A percentile compares a stretch with the other conserved stretches of the same genome.
phyloP scores from a whole-genome alignment of 495 filamentous ascomycete genomes.

The Penicillium roqueforti region DNA sequence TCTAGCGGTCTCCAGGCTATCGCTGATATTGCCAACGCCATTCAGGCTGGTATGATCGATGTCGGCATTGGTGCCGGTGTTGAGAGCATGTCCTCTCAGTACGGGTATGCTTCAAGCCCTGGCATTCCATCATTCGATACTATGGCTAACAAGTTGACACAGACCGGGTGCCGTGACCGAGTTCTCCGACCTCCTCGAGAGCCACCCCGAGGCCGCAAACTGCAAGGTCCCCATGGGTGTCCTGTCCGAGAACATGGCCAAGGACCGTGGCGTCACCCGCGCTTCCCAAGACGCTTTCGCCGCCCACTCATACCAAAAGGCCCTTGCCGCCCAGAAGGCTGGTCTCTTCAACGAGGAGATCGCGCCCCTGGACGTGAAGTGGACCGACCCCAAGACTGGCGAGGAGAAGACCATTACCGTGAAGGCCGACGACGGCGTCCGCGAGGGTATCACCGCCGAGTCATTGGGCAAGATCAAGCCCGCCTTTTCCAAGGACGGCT shows the following conservation, averaged over 20 bases:
- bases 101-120: conserved; percentile 57
- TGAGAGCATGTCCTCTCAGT: conserved; percentile 94
- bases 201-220: conserved; percentile 77
- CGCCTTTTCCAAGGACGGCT: conserved; percentile 86
- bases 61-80: conserved; percentile 92
- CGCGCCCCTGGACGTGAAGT: conserved; percentile 74
- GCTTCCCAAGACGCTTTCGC: conserved; percentile 83
- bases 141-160: conserved; percentile 8
- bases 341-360: conserved; percentile 96
- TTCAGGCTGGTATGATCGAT: conserved; percentile 87
- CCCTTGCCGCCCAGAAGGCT: conserved; percentile 73
- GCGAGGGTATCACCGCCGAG: conserved; percentile 80
- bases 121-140: background rate
- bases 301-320: conserved; percentile 85
- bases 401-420: conserved; percentile 85
- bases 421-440: conserved; percentile 80
- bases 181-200: conserved; percentile 89
- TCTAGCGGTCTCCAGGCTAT: conserved; percentile 83
- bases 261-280: conserved; percentile 69
- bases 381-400: conserved; percentile 83
- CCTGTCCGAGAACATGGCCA: conserved; percentile 92
- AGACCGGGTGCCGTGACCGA: conserved; percentile 85
- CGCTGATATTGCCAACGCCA: conserved; percentile 88
- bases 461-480: conserved; percentile 82
- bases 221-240: conserved; percentile 99